A percentile compares a stretch with the other conserved stretches of the same genome.
These are phyloP conservation scores for Helichrysum umbraculigerum DNA, from an alignment of 129 eudicot species.

Conservation along the genomic window DNA sequence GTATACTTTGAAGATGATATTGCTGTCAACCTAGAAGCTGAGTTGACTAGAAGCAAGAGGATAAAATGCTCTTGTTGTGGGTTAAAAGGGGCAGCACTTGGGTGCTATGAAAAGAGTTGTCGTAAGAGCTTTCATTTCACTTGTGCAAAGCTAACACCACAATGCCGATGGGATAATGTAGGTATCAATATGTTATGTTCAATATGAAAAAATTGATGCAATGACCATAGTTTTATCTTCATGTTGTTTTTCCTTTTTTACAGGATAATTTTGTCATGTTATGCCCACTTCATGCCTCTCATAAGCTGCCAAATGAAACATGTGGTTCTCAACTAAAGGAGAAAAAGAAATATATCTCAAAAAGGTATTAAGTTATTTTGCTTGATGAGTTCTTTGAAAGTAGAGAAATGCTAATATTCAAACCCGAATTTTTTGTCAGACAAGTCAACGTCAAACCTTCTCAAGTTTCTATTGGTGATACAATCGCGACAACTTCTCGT, in stretches of 20 bases:
- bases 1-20: constrained; percentile 81
- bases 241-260: not conserved
- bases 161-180: constrained; percentile 92
- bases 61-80: constrained; percentile 88
- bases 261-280: constrained; percentile 96
- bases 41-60: constrained; percentile 75
- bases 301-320: constrained; percentile 60
- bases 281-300: constrained; percentile 83
- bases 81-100: constrained; percentile 89
- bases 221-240: not conserved
- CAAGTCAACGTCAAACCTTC: constrained; percentile 32
- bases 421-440: constrained; percentile 33
- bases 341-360: constrained; percentile 40
- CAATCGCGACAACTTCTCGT: constrained; percentile 15
- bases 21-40: constrained; percentile 79
- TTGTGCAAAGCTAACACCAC: constrained; percentile 75
- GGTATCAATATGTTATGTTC: constrained; percentile 23
- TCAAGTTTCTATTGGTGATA: constrained; percentile 34
- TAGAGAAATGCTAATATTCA: not conserved
- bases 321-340: constrained; percentile 39
- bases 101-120: constrained; percentile 84
- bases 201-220: not conserved
- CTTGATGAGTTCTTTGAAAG: not conserved
- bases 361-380: constrained; percentile 44
- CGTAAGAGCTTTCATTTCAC: constrained; percentile 91